These are phyloP conservation scores for Fomitopsis betulina DNA, from an alignment of 1,284 basidiomycete species.

Conservation along the genomic window DNA sequence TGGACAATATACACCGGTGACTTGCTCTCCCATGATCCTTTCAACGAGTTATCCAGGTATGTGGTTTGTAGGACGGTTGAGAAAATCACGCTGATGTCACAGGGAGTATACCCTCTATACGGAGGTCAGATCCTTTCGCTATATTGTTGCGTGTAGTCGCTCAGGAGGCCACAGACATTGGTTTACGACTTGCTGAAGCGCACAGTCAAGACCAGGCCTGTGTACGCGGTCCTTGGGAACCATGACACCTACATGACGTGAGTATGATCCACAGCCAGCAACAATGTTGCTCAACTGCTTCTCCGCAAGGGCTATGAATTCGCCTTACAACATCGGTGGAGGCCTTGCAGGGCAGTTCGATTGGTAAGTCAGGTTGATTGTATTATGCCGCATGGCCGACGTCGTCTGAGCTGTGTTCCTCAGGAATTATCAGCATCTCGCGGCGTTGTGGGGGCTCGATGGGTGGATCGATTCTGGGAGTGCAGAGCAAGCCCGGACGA, in stretches of 20 bases:
- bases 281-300: no score
- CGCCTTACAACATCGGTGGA: slow-evolving; percentile 53
- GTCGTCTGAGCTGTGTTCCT: no score
- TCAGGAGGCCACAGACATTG: slow-evolving; percentile 38
- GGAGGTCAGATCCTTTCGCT: slow-evolving; percentile 38
- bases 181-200: slow-evolving; percentile 63
- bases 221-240: slow-evolving; percentile 72
- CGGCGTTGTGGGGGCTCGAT: slow-evolving; percentile 65
- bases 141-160: background rate
- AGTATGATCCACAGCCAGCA: no score
- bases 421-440: slow-evolving; percentile 75
- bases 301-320: slow-evolving; percentile 52
- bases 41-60: slow-evolving; percentile 58
- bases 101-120: slow-evolving; percentile 39
- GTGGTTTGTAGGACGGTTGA: background rate
- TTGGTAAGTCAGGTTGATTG: slow-evolving; percentile 39
- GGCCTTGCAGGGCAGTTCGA: slow-evolving; percentile 54
- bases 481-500: slow-evolving; percentile 54
- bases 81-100: background rate
- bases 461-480: slow-evolving; percentile 58
- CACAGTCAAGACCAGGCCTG: slow-evolving; percentile 56
- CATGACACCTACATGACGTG: slow-evolving; percentile 69
- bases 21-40: slow-evolving; percentile 67
- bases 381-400: background rate
- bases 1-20: slow-evolving; percentile 76